Evolutionary conservation across 2,329 filamentous ascomycete genomes (phyloP), one percentile per base, ranked within the genome.

Genomic region (Tolypocladium amazonense): DNA sequence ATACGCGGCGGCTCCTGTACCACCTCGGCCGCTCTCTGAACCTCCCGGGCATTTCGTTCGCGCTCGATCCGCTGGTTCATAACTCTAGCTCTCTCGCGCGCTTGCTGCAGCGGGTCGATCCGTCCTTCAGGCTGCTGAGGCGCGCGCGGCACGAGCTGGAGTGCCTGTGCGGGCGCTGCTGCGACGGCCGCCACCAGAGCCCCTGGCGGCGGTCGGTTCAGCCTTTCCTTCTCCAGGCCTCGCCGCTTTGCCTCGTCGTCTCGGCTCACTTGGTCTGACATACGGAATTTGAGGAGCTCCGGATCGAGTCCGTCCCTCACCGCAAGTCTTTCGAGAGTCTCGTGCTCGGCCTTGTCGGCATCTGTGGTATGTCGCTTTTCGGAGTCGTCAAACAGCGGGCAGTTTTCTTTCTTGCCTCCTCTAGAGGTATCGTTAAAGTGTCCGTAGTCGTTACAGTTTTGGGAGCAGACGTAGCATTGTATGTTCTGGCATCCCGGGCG

Each of bases 391-490:
- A 88, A 89, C 0, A 92, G 74, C 1, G 86, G 84, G 62, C 89
- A 93, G 61, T 82, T 83, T 1, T 79, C 80, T 0, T 56, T 56
- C 60, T 76, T 80, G 0, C 81, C 80, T 15, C 79, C 81, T 55
- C 76, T 68, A 1, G 30, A 60, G 0, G 60, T 15, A 58, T 87
- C 80, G 61, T 87, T 76, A 67, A 95, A 95, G 71, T 95, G 91
- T 0, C 76, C 65, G 67, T 95, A 94, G 59, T 81, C 73, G 30
- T n/a, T 33, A 60, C 79, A 82, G 1, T 83, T 82, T 65, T 87
- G 78, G 27, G 85, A 86, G 73, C 91, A 96, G 50, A 90, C 79
- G 66, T 92, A 91, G 68, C 86, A 88, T 63, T 85, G 82, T 0
- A 80, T 67, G 53, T 83, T 81, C 2, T 59, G 6, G 61, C 83